phyloP scores from a whole-genome alignment of 1,284 basidiomycete genomes.

The Rhizoctonia solani region DNA sequence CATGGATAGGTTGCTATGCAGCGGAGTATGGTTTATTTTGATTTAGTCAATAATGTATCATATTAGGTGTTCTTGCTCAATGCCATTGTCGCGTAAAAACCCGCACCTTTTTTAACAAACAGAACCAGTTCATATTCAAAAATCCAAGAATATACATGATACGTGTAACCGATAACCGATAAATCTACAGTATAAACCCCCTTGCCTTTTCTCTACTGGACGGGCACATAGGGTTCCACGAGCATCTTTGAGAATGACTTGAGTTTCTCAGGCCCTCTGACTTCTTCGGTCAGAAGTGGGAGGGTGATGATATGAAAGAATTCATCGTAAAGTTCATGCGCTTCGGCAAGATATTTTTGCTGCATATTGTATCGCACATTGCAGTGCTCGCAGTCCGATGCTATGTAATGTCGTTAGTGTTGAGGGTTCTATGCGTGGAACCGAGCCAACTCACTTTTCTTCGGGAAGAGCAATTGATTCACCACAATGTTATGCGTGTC shows the following conservation, averaged over 20 bases:
- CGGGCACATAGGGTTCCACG: conserved; percentile 61
- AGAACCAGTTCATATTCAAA: neutral
- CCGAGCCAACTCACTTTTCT: conserved; percentile 62
- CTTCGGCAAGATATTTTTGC: conserved; percentile 92
- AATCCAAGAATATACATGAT: no score
- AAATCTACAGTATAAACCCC: no score
- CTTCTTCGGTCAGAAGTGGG: conserved; percentile 94
- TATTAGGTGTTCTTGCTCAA: conserved; percentile 22
- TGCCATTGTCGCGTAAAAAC: conserved; percentile 15
- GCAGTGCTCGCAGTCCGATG: conserved; percentile 94
- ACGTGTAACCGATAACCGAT: neutral
- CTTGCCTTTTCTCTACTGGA: no score
- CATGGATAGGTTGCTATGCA: neutral
- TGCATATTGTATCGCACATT: conserved; percentile 95
- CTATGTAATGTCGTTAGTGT: conserved; percentile 48
- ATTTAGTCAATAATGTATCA: conserved; percentile 12
- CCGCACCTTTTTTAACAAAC: neutral
- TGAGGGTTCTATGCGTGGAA: neutral
- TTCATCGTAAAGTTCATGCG: conserved; percentile 94
- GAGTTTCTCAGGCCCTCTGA: conserved; percentile 91
- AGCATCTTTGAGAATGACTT: conserved; percentile 89
- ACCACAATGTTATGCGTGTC: conserved; percentile 99
- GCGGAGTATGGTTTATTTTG: neutral
- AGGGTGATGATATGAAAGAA: conserved; percentile 96
- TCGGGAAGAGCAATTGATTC: conserved; percentile 95